Evolutionary conservation across 345 rosid genomes (phyloP).

Genomic region (Eucalyptus regnans): DNA sequence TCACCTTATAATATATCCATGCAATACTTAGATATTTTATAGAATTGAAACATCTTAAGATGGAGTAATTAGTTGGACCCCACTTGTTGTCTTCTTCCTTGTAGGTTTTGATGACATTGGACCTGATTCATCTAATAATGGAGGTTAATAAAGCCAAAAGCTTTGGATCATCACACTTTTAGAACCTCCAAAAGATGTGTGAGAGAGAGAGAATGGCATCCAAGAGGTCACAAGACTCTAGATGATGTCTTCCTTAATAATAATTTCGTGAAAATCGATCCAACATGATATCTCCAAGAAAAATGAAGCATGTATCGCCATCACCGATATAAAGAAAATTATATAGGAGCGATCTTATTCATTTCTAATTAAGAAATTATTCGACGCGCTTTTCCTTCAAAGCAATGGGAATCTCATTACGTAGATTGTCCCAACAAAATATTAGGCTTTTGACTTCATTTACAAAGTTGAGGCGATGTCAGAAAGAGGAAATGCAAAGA

Average conservation of each 20-base stretch:
- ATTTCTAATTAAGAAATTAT: background rate
- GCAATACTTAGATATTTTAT: background rate
- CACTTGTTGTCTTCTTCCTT: background rate
- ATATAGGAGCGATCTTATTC: background rate
- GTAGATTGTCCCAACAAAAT: background rate
- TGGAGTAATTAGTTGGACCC: background rate
- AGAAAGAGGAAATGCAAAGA: background rate
- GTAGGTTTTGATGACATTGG: background rate
- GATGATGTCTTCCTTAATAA: background rate
- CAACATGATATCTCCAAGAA: background rate
- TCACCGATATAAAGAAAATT: background rate
- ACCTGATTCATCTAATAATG: background rate
- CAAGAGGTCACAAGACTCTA: background rate
- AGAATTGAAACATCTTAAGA: background rate
- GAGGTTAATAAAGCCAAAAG: background rate
- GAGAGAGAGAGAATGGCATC: background rate
- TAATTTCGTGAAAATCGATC: background rate
- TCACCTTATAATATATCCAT: background rate
- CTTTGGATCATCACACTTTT: background rate
- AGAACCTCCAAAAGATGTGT: background rate
- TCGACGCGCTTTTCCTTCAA: background rate
- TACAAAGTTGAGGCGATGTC: background rate
- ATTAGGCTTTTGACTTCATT: background rate
- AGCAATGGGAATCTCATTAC: background rate
- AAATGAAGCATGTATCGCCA: background rate